Percentiles rank a stretch among this genome's conserved stretches.
phyloP scores from a whole-genome alignment of 2,329 filamentous ascomycete genomes.

The Conoideocrella luteorostrata region DNA sequence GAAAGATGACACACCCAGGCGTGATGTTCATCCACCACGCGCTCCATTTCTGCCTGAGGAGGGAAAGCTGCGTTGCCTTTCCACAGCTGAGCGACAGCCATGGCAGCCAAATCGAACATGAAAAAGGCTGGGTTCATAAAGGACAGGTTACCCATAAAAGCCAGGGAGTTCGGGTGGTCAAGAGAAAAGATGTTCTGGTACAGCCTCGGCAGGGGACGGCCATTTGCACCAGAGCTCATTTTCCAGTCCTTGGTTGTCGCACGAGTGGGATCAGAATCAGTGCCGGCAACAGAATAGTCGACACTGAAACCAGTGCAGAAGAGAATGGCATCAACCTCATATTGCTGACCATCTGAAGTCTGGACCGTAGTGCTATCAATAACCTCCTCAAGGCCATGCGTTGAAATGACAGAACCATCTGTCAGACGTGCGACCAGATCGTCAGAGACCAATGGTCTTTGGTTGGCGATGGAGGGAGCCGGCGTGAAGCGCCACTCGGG shows the following conservation, averaged over 20 bases:
- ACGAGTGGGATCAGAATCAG: not conserved
- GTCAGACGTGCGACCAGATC: not conserved
- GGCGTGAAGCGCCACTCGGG: not conserved
- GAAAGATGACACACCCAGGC: not conserved
- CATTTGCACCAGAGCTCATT: constrained; percentile 9
- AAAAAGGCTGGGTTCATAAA: constrained; percentile 25
- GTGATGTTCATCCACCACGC: not conserved
- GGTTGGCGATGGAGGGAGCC: not conserved
- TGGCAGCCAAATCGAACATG: constrained; percentile 32
- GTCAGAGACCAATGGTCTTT: not conserved
- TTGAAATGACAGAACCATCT: not conserved
- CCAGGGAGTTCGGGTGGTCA: constrained; percentile 32
- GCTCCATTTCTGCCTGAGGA: not conserved
- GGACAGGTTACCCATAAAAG: constrained; percentile 30
- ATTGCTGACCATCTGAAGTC: constrained; percentile 22
- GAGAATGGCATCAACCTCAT: constrained; percentile 27
- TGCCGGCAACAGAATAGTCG: constrained; percentile 16
- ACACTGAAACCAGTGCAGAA: constrained; percentile 32
- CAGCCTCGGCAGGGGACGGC: constrained; percentile 22
- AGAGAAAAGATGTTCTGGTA: constrained; percentile 38
- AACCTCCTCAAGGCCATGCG: not conserved
- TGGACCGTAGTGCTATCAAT: constrained; percentile 14
- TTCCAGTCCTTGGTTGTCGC: not conserved
- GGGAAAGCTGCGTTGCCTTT: not conserved
- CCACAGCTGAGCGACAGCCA: constrained; percentile 36